These are phyloP conservation scores for Saussurea involucrata DNA, from an alignment of 129 eudicot species.

Conservation along the genomic window DNA sequence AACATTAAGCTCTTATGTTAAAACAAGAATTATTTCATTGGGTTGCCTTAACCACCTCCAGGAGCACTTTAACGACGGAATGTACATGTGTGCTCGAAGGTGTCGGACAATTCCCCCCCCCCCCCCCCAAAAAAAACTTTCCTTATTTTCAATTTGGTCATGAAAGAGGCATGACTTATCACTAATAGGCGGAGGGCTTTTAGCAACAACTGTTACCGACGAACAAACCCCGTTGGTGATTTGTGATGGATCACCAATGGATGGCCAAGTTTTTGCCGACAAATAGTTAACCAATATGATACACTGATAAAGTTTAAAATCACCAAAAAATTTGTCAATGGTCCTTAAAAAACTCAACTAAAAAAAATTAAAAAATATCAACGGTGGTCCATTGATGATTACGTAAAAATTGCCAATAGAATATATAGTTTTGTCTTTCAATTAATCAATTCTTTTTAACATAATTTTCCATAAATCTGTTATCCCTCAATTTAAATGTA, in stretches of 20 bases:
- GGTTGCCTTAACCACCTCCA: no score
- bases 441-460: no score
- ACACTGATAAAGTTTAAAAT: no score
- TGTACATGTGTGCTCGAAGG: no score
- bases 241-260: not conserved
- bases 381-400: not conserved
- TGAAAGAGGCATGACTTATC: not conserved
- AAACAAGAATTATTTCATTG: no score
- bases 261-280: not conserved
- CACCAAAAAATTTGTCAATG: no score
- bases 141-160: no score
- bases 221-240: not conserved
- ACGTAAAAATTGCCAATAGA: not conserved
- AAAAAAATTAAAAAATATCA: no score
- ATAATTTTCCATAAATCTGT: not conserved
- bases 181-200: not conserved
- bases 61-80: no score
- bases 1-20: no score
- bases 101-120: no score
- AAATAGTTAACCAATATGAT: not conserved
- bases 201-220: not conserved
- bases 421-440: not conserved
- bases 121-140: no score
- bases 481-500: not conserved
- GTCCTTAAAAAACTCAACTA: not conserved